Base-by-base conservation (phyloP, 2,329 filamentous ascomycete genomes). In the Phialocephala subalpina region DNA sequence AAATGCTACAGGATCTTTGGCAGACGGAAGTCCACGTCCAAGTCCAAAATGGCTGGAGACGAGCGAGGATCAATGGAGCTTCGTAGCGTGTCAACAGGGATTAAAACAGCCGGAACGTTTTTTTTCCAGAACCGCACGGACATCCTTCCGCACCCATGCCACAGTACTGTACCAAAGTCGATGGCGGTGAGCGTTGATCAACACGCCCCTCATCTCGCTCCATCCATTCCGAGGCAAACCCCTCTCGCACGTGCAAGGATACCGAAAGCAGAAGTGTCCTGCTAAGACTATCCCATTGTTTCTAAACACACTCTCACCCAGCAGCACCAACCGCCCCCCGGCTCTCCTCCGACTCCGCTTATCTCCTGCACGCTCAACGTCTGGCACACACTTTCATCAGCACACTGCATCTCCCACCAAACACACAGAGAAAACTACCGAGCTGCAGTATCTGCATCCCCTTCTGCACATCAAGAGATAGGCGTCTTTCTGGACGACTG, bases 271-370 rank as follows among this genome's bases (percentile, higher is more conserved):
- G 11, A 16, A 4, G 18, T 7, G 14, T 18, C 18, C 49, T 53
- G 11, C 49, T 53, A 53, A 18, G 18, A 49, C 49, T 11, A 16
- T 33, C 49, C 49, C 1, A 33, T 18, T 7, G 1, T 1, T 53
- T 12, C 12, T 53, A 29, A 2, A 20, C 4, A 40, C 36, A 25
- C 53, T 14, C 33, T 33, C 58, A 58, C 36, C 16, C 8, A 2
- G 16, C 33, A 58, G 36, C 22, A 56, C 64, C 60, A 65, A 62
- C 60, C 55, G 64, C 55, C 56, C 64, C 55, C 56, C 64, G 58
- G 27, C 58, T 58, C 58, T 29, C 49, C 58, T 61, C 63, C 58
- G 58, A 62, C 20, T 42, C 49, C 36, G 57, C 40, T 20, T 14
- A 27, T 27, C 25, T 16, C 20, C 45, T 33, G 20, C 6, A 16